Evolutionary conservation across 345 rosid genomes (phyloP).

Genomic region (Salix exigua): DNA sequence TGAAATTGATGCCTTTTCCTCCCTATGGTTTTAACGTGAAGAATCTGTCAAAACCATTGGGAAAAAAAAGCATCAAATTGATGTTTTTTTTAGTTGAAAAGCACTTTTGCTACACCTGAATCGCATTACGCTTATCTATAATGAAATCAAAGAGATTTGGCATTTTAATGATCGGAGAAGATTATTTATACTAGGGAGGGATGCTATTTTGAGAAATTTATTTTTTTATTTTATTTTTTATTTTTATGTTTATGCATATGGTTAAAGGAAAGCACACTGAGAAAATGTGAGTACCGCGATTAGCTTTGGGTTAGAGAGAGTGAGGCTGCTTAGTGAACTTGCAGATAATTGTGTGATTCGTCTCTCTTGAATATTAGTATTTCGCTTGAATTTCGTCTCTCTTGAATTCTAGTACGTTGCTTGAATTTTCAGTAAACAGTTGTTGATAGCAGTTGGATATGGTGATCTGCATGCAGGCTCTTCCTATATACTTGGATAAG

Average conservation of each 20-base stretch:
- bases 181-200: background rate
- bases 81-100: no score
- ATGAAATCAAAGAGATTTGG: background rate
- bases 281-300: background rate
- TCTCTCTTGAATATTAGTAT: background rate
- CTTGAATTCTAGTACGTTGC: background rate
- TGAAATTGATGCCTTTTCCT: no score
- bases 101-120: no score
- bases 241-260: background rate
- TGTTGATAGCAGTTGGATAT: background rate
- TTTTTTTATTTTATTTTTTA: background rate
- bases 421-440: background rate
- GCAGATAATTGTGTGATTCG: background rate
- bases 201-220: background rate
- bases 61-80: no score
- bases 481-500: constrained; percentile 88
- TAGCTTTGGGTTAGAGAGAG: background rate
- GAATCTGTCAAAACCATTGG: no score
- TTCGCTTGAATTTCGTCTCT: background rate
- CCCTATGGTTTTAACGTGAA: no score
- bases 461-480: constrained; percentile 55
- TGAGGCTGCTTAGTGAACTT: background rate
- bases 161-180: background rate
- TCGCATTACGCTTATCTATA: background rate
- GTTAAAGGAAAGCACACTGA: background rate